phyloP scores from a whole-genome alignment of 2,329 filamentous ascomycete genomes.

The Corinectria fuckeliana region DNA sequence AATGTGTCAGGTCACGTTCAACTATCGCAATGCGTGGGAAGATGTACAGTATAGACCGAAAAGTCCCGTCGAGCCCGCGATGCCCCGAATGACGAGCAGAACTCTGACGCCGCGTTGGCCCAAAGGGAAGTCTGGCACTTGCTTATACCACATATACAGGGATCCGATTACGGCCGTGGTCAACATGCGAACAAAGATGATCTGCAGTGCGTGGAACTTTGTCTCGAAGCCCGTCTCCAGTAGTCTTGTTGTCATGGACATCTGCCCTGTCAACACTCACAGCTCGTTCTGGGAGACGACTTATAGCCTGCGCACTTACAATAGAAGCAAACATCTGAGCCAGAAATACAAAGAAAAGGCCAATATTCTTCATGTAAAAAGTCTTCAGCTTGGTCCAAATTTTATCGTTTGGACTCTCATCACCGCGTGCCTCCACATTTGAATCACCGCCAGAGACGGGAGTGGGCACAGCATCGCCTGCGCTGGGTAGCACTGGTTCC shows the following conservation, averaged over 20 bases:
- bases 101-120: slow-evolving; percentile 67
- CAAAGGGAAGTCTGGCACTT: slow-evolving; percentile 67
- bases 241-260: slow-evolving; percentile 49
- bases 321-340: slow-evolving; percentile 51
- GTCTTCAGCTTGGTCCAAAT: slow-evolving; percentile 18
- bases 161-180: slow-evolving; percentile 46
- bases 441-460: not conserved
- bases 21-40: not conserved
- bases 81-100: slow-evolving; percentile 68
- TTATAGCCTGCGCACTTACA: slow-evolving; percentile 32
- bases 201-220: slow-evolving; percentile 50
- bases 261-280: slow-evolving; percentile 37
- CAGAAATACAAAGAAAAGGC: slow-evolving; percentile 48
- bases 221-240: slow-evolving; percentile 43
- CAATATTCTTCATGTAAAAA: slow-evolving; percentile 57
- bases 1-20: not conserved
- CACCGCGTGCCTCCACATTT: not conserved
- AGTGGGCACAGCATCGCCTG: not conserved
- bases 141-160: slow-evolving; percentile 49
- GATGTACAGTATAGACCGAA: slow-evolving; percentile 60
- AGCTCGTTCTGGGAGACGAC: not conserved
- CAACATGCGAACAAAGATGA: slow-evolving; percentile 52
- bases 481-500: not conserved
- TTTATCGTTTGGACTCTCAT: not conserved
- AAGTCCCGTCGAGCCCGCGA: slow-evolving; percentile 69